Evolutionary conservation across 768 basidiomycete species (phyloP).

Genomic region (Mycena metata): DNA sequence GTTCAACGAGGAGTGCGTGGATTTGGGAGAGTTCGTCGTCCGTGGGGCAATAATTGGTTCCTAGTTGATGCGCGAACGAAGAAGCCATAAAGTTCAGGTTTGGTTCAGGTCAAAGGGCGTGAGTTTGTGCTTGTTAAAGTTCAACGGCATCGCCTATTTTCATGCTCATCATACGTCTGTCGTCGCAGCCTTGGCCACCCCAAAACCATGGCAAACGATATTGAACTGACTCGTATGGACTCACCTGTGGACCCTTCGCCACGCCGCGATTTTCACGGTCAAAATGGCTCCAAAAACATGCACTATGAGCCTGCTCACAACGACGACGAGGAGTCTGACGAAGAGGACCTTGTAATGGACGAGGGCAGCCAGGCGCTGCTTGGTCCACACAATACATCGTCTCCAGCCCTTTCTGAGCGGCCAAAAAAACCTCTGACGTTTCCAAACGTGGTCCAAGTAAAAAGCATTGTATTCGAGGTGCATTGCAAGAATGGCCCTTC

Average conservation of each 20-base stretch:
- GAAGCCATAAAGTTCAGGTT: too few relatives aligned
- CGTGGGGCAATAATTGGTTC: too few relatives aligned
- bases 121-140: too few relatives aligned
- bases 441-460: constrained; percentile 67
- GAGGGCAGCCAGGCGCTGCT: constrained; percentile 64
- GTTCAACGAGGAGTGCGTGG: too few relatives aligned
- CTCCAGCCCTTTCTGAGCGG: constrained; percentile 45
- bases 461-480: constrained; percentile 81
- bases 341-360: constrained; percentile 48
- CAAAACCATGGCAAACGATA: constrained; percentile 24
- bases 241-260: not conserved
- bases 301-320: constrained; percentile 41
- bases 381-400: constrained; percentile 43
- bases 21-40: too few relatives aligned
- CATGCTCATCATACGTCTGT: too few relatives aligned
- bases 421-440: constrained; percentile 26
- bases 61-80: too few relatives aligned
- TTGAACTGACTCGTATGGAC: constrained; percentile 30
- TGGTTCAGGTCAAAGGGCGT: too few relatives aligned
- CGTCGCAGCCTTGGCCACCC: constrained; percentile 2
- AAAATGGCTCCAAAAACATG: constrained; percentile 30
- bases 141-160: too few relatives aligned
- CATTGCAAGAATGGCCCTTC: not conserved
- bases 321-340: constrained; percentile 53
- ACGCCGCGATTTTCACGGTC: not conserved